A percentile compares a stretch with the other conserved stretches of the same genome.
Conservation (phyloP, 106 monocot genomes). For the Xerophyta viscosa region DNA sequence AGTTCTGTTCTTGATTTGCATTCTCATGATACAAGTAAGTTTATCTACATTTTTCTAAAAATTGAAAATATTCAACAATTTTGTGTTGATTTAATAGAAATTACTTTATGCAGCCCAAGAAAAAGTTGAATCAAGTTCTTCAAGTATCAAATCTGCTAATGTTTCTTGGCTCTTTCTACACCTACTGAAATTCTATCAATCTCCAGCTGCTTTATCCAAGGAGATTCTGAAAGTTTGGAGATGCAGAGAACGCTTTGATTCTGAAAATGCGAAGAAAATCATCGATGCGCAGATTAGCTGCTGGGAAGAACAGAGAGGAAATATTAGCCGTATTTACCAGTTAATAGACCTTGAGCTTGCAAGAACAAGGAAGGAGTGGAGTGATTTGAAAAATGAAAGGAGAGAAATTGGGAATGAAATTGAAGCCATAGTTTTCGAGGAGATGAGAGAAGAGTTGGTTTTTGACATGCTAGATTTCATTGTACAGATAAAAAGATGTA, state of each 20-base stretch:
- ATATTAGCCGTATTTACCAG: neutral
- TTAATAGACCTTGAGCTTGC: slow-evolving; percentile 15
- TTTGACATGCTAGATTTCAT: slow-evolving; percentile 21
- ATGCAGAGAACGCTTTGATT: slow-evolving; percentile 2
- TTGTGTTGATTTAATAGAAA: neutral
- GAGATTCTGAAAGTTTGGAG: neutral
- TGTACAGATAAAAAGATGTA: slow-evolving; percentile 5
- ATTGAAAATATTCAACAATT: neutral
- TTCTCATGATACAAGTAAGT: slow-evolving; percentile 23
- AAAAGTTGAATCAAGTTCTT: slow-evolving; percentile 6
- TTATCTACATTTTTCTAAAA: neutral
- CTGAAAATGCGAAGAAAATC: neutral
- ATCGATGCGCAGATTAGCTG: slow-evolving; percentile 9
- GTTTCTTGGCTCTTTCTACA: slow-evolving; percentile 10
- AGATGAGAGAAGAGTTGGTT: slow-evolving; percentile 27
- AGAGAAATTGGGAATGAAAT: slow-evolving; percentile 24
- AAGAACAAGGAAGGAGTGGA: slow-evolving; percentile 9
- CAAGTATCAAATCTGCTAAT: slow-evolving; percentile 6
- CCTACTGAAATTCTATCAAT: neutral
- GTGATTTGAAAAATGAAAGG: slow-evolving; percentile 2
- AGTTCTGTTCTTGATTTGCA: slow-evolving; percentile 47
- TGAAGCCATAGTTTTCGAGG: slow-evolving; percentile 33
- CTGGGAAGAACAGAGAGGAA: slow-evolving; percentile 16
- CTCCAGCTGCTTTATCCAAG: neutral
- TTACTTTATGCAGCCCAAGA: slow-evolving; percentile 3